phyloP scores from a whole-genome alignment of 805 yeast genomes.

The Nakazawaea holstii region DNA sequence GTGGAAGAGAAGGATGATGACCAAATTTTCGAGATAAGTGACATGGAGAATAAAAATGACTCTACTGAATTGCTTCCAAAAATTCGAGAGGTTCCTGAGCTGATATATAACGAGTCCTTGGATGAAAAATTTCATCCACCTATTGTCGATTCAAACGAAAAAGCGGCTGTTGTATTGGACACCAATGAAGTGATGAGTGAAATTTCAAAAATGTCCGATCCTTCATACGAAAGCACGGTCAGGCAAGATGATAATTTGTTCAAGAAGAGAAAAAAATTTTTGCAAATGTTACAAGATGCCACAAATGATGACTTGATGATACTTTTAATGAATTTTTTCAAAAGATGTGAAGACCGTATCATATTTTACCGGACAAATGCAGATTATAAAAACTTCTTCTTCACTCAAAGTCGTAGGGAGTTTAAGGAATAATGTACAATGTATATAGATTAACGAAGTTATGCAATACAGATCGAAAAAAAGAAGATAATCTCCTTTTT shows the following conservation, averaged over 20 bases:
- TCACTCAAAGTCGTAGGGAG: not conserved
- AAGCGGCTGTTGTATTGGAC: not conserved
- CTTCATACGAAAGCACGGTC: not conserved
- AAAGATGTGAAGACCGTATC: not conserved
- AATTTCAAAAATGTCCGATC: not conserved
- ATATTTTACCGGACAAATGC: not conserved
- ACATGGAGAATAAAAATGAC: not conserved
- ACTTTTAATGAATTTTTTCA: constrained; percentile 4
- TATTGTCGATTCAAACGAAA: not conserved
- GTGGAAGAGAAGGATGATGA: not conserved
- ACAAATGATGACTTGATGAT: constrained; percentile 1
- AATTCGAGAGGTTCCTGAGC: not conserved
- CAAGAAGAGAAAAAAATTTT: constrained; percentile 1
- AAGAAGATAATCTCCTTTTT: not conserved
- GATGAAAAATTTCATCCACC: not conserved
- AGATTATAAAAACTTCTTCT: not conserved
- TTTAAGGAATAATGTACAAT: no score
- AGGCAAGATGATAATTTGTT: not conserved
- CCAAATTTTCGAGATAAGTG: not conserved
- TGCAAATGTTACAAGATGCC: constrained; percentile 5
- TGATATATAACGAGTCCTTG: not conserved
- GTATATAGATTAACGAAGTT: not conserved
- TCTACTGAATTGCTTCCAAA: not conserved
- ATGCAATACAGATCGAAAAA: not conserved
- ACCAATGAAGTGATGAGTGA: not conserved